Conservation (phyloP, 2,329 filamentous ascomycete genomes). For the Colletotrichum noveboracense region DNA sequence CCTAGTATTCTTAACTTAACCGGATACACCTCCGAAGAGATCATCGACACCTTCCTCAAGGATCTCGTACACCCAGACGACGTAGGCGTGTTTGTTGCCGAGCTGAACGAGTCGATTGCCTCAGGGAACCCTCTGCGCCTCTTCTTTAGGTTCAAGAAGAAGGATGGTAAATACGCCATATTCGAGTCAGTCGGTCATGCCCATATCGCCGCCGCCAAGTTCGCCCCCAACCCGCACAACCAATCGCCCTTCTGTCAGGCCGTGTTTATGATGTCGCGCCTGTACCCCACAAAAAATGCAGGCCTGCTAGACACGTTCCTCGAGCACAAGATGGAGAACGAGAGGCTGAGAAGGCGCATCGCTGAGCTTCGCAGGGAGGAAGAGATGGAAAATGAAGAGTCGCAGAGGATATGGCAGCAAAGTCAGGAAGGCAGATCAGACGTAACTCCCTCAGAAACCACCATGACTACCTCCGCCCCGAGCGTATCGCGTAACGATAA, state of each 20-base stretch:
- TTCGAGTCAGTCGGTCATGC: slow-evolving; percentile 94
- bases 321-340: slow-evolving; percentile 96
- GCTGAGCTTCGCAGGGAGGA: slow-evolving; percentile 86
- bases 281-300: slow-evolving; percentile 88
- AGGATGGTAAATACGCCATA: slow-evolving; percentile 75
- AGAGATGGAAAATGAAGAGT: slow-evolving; percentile 75
- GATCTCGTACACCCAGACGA: slow-evolving; percentile 90
- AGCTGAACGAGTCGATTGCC: slow-evolving; percentile 89
- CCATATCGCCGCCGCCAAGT: slow-evolving; percentile 77
- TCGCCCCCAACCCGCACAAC: slow-evolving; percentile 66
- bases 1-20: slow-evolving; percentile 77
- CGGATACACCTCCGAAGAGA: slow-evolving; percentile 73
- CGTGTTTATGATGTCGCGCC: slow-evolving; percentile 91
- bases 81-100: slow-evolving; percentile 79
- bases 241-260: slow-evolving; percentile 79
- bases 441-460: slow-evolving; percentile 54
- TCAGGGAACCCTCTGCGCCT: slow-evolving; percentile 80
- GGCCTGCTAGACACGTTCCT: slow-evolving; percentile 88
- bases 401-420: slow-evolving; percentile 64
- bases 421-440: slow-evolving; percentile 63
- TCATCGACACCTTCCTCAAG: slow-evolving; percentile 77
- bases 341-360: slow-evolving; percentile 83
- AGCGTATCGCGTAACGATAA: slow-evolving; percentile 54
- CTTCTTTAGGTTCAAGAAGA: slow-evolving; percentile 83
- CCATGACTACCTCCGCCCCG: slow-evolving; percentile 38